Evolutionary conservation across 2,329 filamentous ascomycete genomes (phyloP).

Genomic region (Fusarium sp.): DNA sequence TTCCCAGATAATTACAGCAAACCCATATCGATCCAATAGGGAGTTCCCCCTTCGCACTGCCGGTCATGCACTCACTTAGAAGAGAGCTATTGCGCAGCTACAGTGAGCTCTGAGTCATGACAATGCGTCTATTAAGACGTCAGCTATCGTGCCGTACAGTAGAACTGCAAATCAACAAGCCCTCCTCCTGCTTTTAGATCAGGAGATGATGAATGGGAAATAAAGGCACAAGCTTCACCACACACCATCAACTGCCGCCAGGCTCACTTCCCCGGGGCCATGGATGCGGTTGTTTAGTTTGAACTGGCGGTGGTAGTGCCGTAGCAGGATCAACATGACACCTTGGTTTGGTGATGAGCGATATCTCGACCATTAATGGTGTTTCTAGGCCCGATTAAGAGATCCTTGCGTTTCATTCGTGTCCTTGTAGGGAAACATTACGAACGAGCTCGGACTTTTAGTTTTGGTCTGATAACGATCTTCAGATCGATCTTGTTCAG

Average conservation of each 20-base stretch:
- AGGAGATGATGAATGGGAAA: constrained; percentile 20
- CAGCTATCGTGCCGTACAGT: constrained; percentile 34
- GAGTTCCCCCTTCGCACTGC: constrained; percentile 35
- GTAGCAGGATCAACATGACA: constrained; percentile 27
- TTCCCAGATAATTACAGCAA: constrained; percentile 10
- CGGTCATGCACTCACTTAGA: constrained; percentile 35
- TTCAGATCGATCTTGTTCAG: constrained; percentile 24
- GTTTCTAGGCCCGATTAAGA: constrained; percentile 37
- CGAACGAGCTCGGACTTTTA: constrained; percentile 34
- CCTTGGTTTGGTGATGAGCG: constrained; percentile 18
- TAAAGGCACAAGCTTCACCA: constrained; percentile 8
- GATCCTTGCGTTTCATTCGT: constrained; percentile 30
- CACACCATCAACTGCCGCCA: constrained; percentile 41
- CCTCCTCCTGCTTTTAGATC: constrained; percentile 24
- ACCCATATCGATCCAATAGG: constrained; percentile 36
- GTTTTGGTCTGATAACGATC: constrained; percentile 37
- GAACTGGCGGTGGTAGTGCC: constrained; percentile 13
- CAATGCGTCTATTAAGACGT: constrained; percentile 35
- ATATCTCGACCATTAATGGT: constrained; percentile 24
- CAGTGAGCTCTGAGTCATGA: constrained; percentile 40
- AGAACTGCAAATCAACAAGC: constrained; percentile 32
- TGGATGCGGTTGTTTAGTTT: constrained; percentile 30
- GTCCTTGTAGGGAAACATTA: constrained; percentile 35
- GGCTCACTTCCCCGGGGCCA: constrained; percentile 40
- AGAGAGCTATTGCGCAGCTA: constrained; percentile 13